A percentile compares a stretch with the other conserved stretches of the same genome.
Conservation (phyloP, 129 eudicot genomes). For the Centella asiatica region DNA sequence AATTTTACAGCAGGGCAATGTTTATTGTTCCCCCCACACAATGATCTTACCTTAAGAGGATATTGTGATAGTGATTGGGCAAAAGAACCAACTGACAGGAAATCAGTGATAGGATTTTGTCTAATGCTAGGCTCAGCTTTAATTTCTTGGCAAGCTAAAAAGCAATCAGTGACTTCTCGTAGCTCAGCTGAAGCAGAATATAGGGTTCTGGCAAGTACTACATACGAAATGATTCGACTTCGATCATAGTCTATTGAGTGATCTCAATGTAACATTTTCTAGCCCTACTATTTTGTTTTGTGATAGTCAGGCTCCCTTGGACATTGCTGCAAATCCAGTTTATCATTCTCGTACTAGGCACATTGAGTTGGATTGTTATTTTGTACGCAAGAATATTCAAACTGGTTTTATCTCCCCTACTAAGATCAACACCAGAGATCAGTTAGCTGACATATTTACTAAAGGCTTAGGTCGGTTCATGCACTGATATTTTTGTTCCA, state of each 20-base stretch:
- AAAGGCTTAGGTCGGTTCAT: too few species aligned
- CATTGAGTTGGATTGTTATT: neutral
- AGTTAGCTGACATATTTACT: too few species aligned
- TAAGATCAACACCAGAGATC: too few species aligned
- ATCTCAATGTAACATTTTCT: neutral
- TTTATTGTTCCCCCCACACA: neutral
- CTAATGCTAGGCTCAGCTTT: neutral
- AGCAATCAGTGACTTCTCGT: neutral
- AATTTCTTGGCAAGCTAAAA: neutral
- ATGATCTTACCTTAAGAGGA: neutral
- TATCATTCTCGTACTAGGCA: neutral
- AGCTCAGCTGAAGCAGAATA: neutral
- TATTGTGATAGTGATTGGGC: neutral
- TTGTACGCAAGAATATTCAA: constrained; percentile 1
- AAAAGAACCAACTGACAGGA: neutral
- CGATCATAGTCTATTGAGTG: neutral
- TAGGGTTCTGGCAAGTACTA: too few species aligned
- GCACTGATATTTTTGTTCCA: too few species aligned
- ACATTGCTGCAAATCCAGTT: too few species aligned
- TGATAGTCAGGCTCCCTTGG: neutral
- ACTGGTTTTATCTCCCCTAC: too few species aligned
- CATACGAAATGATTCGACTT: neutral
- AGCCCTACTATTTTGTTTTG: neutral
- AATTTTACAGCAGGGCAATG: neutral
- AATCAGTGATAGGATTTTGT: neutral